Conservation (phyloP, 352 stramenopile species). For the Globisporangium abappressorium region DNA sequence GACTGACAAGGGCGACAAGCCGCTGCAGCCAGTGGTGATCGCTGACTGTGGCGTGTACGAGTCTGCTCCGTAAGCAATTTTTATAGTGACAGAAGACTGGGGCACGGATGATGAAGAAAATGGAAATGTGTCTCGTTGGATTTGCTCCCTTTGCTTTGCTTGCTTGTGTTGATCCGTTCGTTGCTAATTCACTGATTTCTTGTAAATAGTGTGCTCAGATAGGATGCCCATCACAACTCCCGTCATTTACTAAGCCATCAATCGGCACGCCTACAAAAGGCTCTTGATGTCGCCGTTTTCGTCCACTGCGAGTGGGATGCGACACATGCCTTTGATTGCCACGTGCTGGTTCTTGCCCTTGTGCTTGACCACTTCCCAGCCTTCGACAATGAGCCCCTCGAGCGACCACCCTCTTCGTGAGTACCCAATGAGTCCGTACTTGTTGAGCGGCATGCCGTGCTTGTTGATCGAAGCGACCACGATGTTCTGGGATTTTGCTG, state of each 20-base stretch:
- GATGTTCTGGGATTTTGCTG: conserved; percentile 20
- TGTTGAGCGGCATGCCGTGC: conserved; percentile 27
- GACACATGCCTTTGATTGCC: conserved; percentile 15
- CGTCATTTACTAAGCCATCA: neutral
- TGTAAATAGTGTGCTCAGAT: neutral
- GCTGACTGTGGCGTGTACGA: conserved; percentile 93
- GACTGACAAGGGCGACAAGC: conserved; percentile 91
- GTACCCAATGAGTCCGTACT: conserved; percentile 26
- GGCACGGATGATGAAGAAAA: neutral
- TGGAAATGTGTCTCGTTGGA: neutral
- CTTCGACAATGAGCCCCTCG: conserved; percentile 28
- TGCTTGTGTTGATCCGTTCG: neutral
- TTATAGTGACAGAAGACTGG: neutral
- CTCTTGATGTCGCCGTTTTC: conserved; percentile 13
- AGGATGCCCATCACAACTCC: neutral
- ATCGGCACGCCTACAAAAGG: conserved; percentile 6
- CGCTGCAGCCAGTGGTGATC: conserved; percentile 90
- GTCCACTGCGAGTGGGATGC: conserved; percentile 13
- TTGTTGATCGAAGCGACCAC: conserved; percentile 23
- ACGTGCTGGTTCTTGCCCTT: conserved; percentile 11
- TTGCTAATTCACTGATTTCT: neutral
- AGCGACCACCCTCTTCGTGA: conserved; percentile 29
- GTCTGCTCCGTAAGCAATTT: conserved; percentile 12
- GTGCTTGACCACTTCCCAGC: conserved; percentile 27
- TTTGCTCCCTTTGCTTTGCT: neutral